A percentile compares a stretch with the other conserved stretches of the same genome.
phyloP scores from a whole-genome alignment of 1,284 basidiomycete genomes.

The Ceratobasidium sp. region DNA sequence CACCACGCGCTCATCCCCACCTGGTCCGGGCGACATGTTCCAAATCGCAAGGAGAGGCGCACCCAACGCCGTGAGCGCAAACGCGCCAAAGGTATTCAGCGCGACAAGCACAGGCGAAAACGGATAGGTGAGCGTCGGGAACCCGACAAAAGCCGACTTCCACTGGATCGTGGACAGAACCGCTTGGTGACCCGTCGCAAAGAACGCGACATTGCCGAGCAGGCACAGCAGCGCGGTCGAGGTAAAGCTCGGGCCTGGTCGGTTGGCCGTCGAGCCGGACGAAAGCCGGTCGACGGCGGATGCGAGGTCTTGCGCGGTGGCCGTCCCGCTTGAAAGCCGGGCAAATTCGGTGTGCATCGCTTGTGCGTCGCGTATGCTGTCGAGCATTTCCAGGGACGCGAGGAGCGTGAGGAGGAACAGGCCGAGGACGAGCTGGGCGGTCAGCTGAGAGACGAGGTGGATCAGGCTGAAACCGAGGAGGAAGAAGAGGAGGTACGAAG shows the following conservation, averaged over 20 bases:
- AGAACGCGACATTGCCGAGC: slow-evolving; percentile 79
- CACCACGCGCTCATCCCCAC: slow-evolving; percentile 50
- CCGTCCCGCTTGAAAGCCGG: slow-evolving; percentile 12
- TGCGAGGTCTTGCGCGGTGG: slow-evolving; percentile 11
- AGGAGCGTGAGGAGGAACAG: slow-evolving; percentile 70
- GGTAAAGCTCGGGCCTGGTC: slow-evolving; percentile 58
- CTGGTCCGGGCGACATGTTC: slow-evolving; percentile 75
- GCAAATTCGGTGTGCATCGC: slow-evolving; percentile 53
- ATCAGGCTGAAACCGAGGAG: slow-evolving; percentile 66
- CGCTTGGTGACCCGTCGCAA: slow-evolving; percentile 90
- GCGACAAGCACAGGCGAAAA: slow-evolving; percentile 79
- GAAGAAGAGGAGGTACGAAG: slow-evolving; percentile 85
- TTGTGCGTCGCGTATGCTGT: slow-evolving; percentile 76
- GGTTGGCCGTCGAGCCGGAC: slow-evolving; percentile 43
- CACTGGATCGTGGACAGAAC: slow-evolving; percentile 92
- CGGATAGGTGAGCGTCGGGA: slow-evolving; percentile 71
- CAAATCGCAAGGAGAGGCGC: slow-evolving; percentile 81
- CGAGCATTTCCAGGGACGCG: slow-evolving; percentile 76
- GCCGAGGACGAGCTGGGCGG: slow-evolving; percentile 79
- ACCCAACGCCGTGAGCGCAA: slow-evolving; percentile 67
- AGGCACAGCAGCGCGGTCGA: slow-evolving; percentile 77
- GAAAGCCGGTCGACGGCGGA: slow-evolving; percentile 44
- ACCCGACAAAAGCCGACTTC: slow-evolving; percentile 89
- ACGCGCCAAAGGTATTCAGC: slow-evolving; percentile 81
- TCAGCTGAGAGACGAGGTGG: slow-evolving; percentile 76